These are phyloP conservation scores for Carpinus fangiana DNA, from an alignment of 306 rosid species.

Conservation along the genomic window DNA sequence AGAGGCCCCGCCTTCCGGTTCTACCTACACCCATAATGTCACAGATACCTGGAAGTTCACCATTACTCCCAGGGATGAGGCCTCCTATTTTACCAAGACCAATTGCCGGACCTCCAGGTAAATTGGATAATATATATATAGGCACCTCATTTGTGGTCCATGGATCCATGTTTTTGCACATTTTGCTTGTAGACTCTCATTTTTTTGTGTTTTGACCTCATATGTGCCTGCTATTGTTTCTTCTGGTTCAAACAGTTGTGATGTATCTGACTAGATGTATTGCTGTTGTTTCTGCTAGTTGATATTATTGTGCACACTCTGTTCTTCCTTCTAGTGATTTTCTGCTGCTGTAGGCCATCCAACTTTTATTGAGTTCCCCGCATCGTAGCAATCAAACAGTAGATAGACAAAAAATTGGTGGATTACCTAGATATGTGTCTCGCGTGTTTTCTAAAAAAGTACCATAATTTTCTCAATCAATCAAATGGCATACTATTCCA, in stretches of 20 bases:
- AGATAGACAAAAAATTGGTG: not conserved
- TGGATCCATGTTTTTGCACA: not conserved
- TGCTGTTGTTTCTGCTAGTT: not conserved
- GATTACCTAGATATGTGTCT: not conserved
- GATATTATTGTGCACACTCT: not conserved
- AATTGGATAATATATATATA: too few species aligned
- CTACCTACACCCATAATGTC: slow-evolving; percentile 74
- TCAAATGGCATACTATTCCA: not conserved
- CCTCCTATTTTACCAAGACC: slow-evolving; percentile 90
- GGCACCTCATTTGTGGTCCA: too few species aligned
- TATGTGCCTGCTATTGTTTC: not conserved
- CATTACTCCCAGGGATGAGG: slow-evolving; percentile 71
- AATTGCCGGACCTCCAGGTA: slow-evolving; percentile 71
- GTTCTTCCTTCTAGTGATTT: not conserved
- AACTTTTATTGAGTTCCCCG: too few species aligned
- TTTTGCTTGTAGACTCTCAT: too few species aligned
- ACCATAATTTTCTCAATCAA: not conserved
- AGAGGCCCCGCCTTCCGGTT: slow-evolving; percentile 72
- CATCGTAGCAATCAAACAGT: too few species aligned
- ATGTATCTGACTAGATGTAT: not conserved
- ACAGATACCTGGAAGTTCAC: slow-evolving; percentile 49
- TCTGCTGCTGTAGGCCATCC: not conserved
- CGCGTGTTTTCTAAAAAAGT: not conserved
- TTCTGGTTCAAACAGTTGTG: not conserved
- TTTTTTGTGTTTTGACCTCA: not conserved